Conservation (phyloP, 1,139 yeast genomes). For the Eremothecium sinecaudum region DNA sequence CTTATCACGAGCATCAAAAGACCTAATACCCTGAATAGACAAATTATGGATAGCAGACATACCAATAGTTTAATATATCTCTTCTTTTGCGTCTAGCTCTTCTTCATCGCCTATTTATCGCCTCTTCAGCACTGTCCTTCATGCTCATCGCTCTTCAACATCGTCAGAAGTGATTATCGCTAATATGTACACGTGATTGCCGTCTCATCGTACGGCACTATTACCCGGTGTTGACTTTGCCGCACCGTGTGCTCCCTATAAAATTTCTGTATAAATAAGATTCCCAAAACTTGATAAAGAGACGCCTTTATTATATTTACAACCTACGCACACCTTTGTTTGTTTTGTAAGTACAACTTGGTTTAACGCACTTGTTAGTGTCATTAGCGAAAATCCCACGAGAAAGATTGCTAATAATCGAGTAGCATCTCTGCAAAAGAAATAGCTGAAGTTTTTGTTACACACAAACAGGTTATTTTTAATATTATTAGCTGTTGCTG, state of each 20-base stretch:
- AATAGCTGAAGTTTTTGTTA: slow-evolving; percentile 3
- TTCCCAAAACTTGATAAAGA: too few relatives aligned
- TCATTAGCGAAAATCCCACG: slow-evolving; percentile 2
- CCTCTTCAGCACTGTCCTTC: too few relatives aligned
- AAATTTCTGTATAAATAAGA: too few relatives aligned
- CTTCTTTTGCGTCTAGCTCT: too few relatives aligned
- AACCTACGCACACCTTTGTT: slow-evolving; percentile 1
- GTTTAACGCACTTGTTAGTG: slow-evolving; percentile 2
- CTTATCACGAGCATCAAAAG: slow-evolving; percentile 72
- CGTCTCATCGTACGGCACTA: too few relatives aligned
- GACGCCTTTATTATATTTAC: too few relatives aligned
- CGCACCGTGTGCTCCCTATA: too few relatives aligned
- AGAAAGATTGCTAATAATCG: slow-evolving; percentile 3
- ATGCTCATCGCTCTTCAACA: too few relatives aligned
- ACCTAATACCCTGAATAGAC: slow-evolving; percentile 81
- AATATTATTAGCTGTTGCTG: slow-evolving; percentile 3
- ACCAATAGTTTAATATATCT: neutral
- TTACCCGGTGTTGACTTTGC: too few relatives aligned
- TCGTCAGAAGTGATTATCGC: too few relatives aligned
- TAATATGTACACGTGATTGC: too few relatives aligned
- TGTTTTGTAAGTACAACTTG: slow-evolving; percentile 4
- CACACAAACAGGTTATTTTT: slow-evolving; percentile 1
- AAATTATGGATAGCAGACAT: slow-evolving; percentile 71
- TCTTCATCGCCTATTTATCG: too few relatives aligned
- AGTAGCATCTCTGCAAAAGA: slow-evolving; percentile 4